These are phyloP conservation scores for Mycena polygramma DNA, from an alignment of 768 basidiomycete species.

Conservation along the genomic window DNA sequence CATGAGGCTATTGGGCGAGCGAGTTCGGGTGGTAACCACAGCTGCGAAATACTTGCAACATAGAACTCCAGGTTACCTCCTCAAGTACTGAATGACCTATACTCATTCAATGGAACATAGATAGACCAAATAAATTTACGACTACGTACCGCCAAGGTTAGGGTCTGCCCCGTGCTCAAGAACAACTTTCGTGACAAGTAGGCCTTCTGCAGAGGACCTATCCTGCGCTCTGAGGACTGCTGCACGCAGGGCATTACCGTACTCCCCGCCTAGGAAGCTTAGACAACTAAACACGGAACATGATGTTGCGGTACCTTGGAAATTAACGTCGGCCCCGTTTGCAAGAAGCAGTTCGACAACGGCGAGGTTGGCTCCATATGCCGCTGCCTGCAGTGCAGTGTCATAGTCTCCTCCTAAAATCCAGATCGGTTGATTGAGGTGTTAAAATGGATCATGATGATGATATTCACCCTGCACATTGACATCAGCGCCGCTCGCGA, in stretches of 20 bases:
- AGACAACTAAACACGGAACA: accelerated
- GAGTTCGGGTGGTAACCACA: too few species aligned
- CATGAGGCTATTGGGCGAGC: too few species aligned
- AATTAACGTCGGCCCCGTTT: background rate
- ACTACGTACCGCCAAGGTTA: background rate
- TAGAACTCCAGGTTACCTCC: too few species aligned
- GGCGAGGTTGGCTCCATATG: background rate
- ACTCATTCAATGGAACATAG: too few species aligned
- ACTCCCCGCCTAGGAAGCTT: background rate
- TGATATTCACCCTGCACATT: too few species aligned
- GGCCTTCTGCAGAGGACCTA: too few species aligned
- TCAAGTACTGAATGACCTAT: too few species aligned
- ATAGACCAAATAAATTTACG: background rate
- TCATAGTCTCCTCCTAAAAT: background rate
- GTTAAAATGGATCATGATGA: too few species aligned
- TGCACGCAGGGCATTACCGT: background rate
- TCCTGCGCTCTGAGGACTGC: background rate
- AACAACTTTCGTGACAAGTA: background rate
- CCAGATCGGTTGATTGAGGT: background rate
- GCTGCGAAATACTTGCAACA: too few species aligned
- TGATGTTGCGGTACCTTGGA: background rate
- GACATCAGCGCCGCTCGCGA: too few species aligned
- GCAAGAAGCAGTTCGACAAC: background rate
- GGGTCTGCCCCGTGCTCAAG: background rate
- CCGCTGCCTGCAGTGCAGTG: background rate